Evolutionary conservation across 2,329 filamentous ascomycete species (phyloP), one percentile per base, ranked within the genome.

Genomic region (Penicillium sp.): DNA sequence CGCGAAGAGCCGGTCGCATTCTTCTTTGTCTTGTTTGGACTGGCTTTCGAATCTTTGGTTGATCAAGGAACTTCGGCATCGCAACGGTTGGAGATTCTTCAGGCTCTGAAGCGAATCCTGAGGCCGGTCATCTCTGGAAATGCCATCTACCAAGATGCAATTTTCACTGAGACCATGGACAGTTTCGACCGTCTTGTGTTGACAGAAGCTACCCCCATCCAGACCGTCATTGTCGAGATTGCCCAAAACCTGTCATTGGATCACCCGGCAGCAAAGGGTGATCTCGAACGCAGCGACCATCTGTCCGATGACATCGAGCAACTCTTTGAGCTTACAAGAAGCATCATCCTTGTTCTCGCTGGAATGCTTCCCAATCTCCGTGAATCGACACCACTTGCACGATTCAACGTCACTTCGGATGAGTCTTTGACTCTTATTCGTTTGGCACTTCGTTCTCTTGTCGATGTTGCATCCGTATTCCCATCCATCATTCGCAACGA

Each of bases 111-210:
- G 79, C 96, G 96, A 79, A 99, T 99, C 44, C 75, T 99, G 17
- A 89, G 94, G 55, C 94, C 96, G 3, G 91, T 92, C 51, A 93
- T 99, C 15, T 96, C 93, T 42, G 94, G 96, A 2, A 93, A 96
- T 74, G 93, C 94, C 6, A 96, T 99, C 62, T 99, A 97, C 70
- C 89, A 96, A 67, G 92, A 96, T 56, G 91, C 93, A 8, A 90
- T 99, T 45, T 99, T 99, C 73, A 90, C 92, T 0, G 94, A 99
- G 77, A 96, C 93, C 0, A 96, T 97, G 87, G 94, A 99, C 68
- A 85, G 96, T 53, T 84, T 99, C 4, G 93, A 97, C 74, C 87
- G 94, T 7, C 85, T 99, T 38, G 92, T 96, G 4, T 82, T 99
- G 58, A 99, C 93, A 0, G 93, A 97, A 72, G 90, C 89, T 0